Evolutionary conservation across 768 basidiomycete genomes (phyloP).

Genomic region (Lactarius tabidus): DNA sequence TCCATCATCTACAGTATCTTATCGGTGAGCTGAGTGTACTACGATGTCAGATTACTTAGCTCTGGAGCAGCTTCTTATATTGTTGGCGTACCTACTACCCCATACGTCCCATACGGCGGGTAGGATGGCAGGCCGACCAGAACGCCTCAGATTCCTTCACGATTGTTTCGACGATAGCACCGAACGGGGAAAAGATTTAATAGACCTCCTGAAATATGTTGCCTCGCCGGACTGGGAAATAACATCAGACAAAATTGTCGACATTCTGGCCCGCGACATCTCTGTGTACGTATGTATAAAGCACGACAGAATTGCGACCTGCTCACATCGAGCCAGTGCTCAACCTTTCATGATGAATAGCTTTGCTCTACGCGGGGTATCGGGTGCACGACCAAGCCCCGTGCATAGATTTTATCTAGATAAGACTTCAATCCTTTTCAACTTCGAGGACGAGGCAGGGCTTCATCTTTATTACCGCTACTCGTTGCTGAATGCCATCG

Average conservation of each 20-base stretch:
- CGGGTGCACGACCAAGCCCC: neutral
- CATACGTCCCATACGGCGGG: conserved; percentile 15
- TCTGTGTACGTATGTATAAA: conserved; percentile 16
- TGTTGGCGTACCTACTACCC: conserved; percentile 24
- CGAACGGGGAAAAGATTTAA: conserved; percentile 15
- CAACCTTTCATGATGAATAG: conserved; percentile 22
- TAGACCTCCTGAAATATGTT: conserved; percentile 21
- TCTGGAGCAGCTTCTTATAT: conserved; percentile 23
- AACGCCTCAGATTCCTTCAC: conserved; percentile 19
- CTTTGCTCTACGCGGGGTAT: conserved; percentile 10
- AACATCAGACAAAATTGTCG: conserved; percentile 23
- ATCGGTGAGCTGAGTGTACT: neutral
- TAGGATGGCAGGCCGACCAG: conserved; percentile 7
- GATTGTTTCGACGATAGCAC: conserved; percentile 18
- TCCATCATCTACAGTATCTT: neutral
- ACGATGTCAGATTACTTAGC: conserved; percentile 20
- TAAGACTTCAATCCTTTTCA: conserved; percentile 21
- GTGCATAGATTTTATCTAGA: conserved; percentile 22
- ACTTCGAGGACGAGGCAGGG: conserved; percentile 21
- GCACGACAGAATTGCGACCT: neutral
- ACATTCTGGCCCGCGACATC: conserved; percentile 26
- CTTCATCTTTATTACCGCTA: neutral
- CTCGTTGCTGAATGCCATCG: neutral
- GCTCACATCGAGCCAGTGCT: conserved; percentile 3
- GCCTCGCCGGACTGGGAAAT: conserved; percentile 23